Evolutionary conservation across 1,139 yeast genomes (phyloP).

Genomic region (Scheffersomyces parashehatae): DNA sequence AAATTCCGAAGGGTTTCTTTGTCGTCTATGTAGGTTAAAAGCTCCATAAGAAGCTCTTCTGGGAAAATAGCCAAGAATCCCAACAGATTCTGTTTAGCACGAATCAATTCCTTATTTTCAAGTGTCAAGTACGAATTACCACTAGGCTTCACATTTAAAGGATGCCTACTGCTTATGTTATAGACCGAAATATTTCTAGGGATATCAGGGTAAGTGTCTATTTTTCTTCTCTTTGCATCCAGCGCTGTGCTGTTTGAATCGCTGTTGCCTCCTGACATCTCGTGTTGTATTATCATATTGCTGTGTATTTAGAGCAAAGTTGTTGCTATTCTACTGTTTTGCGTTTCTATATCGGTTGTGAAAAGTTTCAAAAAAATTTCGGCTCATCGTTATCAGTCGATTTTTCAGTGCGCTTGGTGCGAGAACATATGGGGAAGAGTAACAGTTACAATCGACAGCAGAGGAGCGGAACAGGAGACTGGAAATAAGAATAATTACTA

Average conservation of each 20-base stretch:
- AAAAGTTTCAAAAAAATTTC: too few species aligned
- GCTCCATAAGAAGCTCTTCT: constrained; percentile 57
- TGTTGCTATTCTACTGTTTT: too few species aligned
- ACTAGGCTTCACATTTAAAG: constrained; percentile 71
- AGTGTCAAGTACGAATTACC: constrained; percentile 54
- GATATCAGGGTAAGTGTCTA: constrained; percentile 9
- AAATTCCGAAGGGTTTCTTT: constrained; percentile 48
- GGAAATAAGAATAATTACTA: too few species aligned
- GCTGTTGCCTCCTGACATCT: constrained; percentile 4
- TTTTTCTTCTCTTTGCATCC: constrained; percentile 7
- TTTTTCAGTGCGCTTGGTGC: too few species aligned
- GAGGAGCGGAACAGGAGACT: too few species aligned
- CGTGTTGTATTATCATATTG: too few species aligned
- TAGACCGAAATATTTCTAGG: constrained; percentile 25
- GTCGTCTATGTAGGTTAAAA: constrained; percentile 47
- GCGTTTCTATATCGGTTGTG: too few species aligned
- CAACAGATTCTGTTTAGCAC: constrained; percentile 37
- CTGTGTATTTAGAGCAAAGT: too few species aligned
- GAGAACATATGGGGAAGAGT: too few species aligned
- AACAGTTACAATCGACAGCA: too few species aligned
- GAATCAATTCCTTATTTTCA: constrained; percentile 16
- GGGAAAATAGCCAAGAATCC: constrained; percentile 56
- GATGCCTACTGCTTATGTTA: constrained; percentile 49
- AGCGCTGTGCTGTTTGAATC: neutral
- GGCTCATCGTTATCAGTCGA: too few species aligned